Evolutionary conservation across 176 grass and related monocot species (phyloP), one percentile per base, ranked within the genome.

Genomic region (Aegilops speltoides): DNA sequence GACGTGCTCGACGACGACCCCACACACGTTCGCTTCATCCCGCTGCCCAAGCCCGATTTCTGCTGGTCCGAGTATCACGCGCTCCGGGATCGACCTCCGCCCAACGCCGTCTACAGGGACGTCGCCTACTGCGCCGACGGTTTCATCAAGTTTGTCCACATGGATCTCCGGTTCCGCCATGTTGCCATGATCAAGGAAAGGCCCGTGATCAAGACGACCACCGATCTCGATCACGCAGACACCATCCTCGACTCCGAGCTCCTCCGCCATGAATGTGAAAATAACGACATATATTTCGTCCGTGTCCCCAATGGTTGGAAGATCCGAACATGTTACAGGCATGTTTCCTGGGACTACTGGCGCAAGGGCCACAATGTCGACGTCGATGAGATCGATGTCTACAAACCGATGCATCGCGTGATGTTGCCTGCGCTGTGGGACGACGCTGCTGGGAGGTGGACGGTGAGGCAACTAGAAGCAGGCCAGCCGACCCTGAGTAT

Each of bases 241-340:
- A 45, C n/a, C 70, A 73, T 73, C 70, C 22, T 43, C 37, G 37
- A 73, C 70, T 73, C 70, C 5, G 38, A 73, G 37, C 37, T 72
- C 33, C 19, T 72, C 68, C 36, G 22, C 36, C 68, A 10, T 20
- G 1, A 48, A 15, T 48, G 13, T 13, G 45, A 15, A 48, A 13
- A 5, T 5, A 13, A 1, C 4, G 13, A 4, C 45, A 48, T 48
- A 48, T 1, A 15, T 48, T 48, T 48, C 45, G 45, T 14, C 45
- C 4, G 45, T 4, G 45, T 48, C 45, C 45, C 45, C 9, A 48
- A 73, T 73, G 70, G 70, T 6, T 73, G 70, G 70, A 73, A 25
- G 70, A 41, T 73, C 70, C 70, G 70, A 11, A 73, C 70, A 73
- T 73, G 70, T 12, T 73, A 43, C 37, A 73, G n/a, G 70, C 36